Base-by-base conservation (phyloP, 2,329 filamentous ascomycete species). In the Hypoxylon sp. region DNA sequence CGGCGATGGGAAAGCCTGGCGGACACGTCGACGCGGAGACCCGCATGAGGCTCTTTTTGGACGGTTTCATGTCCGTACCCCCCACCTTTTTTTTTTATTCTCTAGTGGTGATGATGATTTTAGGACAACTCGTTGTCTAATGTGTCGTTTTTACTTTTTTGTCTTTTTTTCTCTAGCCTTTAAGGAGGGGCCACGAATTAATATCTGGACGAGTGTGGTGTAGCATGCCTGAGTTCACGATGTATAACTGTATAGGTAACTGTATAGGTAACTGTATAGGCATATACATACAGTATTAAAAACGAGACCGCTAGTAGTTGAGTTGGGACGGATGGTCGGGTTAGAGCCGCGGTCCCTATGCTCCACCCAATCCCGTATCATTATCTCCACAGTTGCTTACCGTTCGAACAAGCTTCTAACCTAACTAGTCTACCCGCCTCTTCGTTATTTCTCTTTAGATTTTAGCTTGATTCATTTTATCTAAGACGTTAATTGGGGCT, bases 381-480 rank as follows among this genome's bases (percentile, higher is more conserved):
- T 23, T 23, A 32, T 59, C 60, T 36, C 62, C 65, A 63, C 65
- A 70, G 46, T 34, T 56, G 30, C 49, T 43, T 52, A 60, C 36
- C 2, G 34, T 48, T 43, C 46, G 34, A 48, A 59, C 55, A 56
- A 65, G 56, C 38, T 59, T 65, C 57, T 62, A 56, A 51, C 58
- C 51, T 50, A 57, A 58, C 51, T 60, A 49, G 62, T 65, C 50
- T 65, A 67, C 69, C 69, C 66, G 69, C 69, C 69, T 69, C 69
- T 69, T 53, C 30, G 43, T 71, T 71, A 67, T 60, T 69, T 65
- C 53, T 58, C 38, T 23, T 60, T 60, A 38, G 41, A 36, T 21
- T 56, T n/a, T 46, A 57, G 38, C 41, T 48, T 25, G 28, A 43
- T 57, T 45, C 41, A 55, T 45, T 48, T 43, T 57, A 41, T 57